Base-by-base conservation (phyloP, 2,329 filamentous ascomycete species). In the Phialemoniopsis sp. region DNA sequence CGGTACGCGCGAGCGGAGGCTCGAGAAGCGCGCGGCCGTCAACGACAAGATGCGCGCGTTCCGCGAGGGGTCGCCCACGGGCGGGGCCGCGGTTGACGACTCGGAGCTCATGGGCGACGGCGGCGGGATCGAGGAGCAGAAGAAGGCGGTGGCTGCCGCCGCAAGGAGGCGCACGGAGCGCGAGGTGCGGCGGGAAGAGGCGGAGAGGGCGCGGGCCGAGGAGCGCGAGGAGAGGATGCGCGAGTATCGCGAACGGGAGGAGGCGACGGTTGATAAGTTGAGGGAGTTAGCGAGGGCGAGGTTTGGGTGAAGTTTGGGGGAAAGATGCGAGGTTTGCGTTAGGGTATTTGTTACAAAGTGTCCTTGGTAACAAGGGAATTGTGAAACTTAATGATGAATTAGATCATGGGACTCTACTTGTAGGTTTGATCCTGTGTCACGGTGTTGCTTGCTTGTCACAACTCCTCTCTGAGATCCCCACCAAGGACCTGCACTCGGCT, bases 181-280 rank as follows among this genome's bases (percentile, higher is more conserved):
- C 38, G 89, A 96, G 70, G 66, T 93, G 13, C 66, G 88, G 17
- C 17, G 17, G 14, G 35, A 37, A 28, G 35, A 28, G 19, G 29
- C 14, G 26, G 26, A 28, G 45, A 67, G 89, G 54, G 88, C 88
- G 10, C 78, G 80, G 55, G 73, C 74, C 44, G 89, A 81, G 34
- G 90, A 96, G 70, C 73, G 89, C 50, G 88, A 95, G 57, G 86
- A 89, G 66, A 76, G 81, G 51, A 56, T 90, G 37, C 70, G 73
- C 51, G 80, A 76, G 48, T 83, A 87, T 60, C 73, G 78, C 53
- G 77, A 78, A 52, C 87, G 89, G 60, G 91, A 97, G 63, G 83
- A 89, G 46, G 80, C 80, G 55, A 95, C 89, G 2, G 88, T 96
- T 72, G 79, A 79, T 36, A 89, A 88, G 73, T 55, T 97, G 54